phyloP scores from a whole-genome alignment of 176 grass and related monocot species.

The Chloris gayana region DNA sequence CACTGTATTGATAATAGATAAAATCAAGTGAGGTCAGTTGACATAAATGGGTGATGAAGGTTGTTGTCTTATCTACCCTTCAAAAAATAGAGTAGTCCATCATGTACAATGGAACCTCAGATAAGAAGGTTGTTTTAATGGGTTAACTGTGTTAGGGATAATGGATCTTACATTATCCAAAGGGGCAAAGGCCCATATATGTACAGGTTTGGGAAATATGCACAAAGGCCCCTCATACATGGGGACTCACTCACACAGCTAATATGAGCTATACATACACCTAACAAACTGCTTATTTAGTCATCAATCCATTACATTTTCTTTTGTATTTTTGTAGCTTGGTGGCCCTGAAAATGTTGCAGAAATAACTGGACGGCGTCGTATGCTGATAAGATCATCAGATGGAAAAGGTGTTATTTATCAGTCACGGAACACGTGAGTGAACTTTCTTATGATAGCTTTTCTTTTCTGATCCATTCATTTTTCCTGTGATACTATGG shows the following conservation, averaged over 20 bases:
- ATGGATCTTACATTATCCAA: too few species aligned
- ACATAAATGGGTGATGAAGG: not conserved
- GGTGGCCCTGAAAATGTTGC: slow-evolving; percentile 95
- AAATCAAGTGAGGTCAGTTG: not conserved
- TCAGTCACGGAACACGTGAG: slow-evolving; percentile 79
- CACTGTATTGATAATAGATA: not conserved
- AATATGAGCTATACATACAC: too few species aligned
- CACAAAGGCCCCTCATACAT: too few species aligned
- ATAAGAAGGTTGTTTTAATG: slow-evolving; percentile 15
- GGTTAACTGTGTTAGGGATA: too few species aligned
- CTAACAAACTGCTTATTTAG: slow-evolving; percentile 39
- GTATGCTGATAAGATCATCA: slow-evolving; percentile 83
- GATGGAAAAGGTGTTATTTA: slow-evolving; percentile 90
- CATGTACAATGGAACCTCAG: not conserved
- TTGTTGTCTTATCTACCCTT: not conserved
- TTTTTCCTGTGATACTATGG: not conserved
- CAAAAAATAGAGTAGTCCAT: not conserved
- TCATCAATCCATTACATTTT: slow-evolving; percentile 2
- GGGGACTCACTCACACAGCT: too few species aligned
- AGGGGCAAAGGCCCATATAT: too few species aligned
- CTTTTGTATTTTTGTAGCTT: slow-evolving; percentile 56
- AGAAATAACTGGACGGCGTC: slow-evolving; percentile 89
- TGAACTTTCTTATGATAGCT: slow-evolving; percentile 29
- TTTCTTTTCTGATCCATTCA: slow-evolving; percentile 25
- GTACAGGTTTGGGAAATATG: too few species aligned